Conservation (phyloP, 306 rosid species). For the Lathyrus oleraceus region DNA sequence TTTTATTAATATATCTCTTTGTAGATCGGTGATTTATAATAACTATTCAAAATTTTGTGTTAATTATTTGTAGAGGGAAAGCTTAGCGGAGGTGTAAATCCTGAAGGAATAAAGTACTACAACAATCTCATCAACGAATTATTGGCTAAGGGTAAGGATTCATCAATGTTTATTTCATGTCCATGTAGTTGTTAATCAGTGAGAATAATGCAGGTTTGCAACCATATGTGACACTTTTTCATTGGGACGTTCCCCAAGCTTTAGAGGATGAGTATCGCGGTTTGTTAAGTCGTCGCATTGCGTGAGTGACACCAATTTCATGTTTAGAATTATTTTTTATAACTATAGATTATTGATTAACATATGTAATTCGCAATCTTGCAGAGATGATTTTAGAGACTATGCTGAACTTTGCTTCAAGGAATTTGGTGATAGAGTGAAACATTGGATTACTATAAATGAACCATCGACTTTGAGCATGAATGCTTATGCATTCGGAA, state of each 20-base stretch:
- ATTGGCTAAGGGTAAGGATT: conserved; percentile 37
- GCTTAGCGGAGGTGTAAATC: conserved; percentile 58
- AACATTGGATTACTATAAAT: conserved; percentile 63
- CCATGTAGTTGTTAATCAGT: neutral
- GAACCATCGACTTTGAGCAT: conserved; percentile 43
- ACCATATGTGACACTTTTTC: conserved; percentile 60
- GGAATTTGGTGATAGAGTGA: conserved; percentile 61
- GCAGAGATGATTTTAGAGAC: conserved; percentile 36
- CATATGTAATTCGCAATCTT: neutral
- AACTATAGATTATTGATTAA: neutral
- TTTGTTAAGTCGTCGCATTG: conserved; percentile 42
- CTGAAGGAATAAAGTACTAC: conserved; percentile 55
- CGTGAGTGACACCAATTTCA: conserved; percentile 21
- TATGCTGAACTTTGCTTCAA: conserved; percentile 35
- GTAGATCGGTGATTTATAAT: neutral
- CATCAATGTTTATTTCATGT: neutral
- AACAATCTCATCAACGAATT: conserved; percentile 60
- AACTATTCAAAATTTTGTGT: neutral
- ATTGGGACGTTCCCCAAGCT: conserved; percentile 68
- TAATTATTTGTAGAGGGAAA: conserved; percentile 43
- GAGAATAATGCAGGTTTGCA: conserved; percentile 37
- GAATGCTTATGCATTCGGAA: conserved; percentile 42
- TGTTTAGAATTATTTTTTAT: neutral
- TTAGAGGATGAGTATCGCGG: conserved; percentile 61
- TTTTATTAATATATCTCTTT: neutral